Percentiles rank a stretch among this genome's conserved stretches.
Evolutionary conservation across 2,329 filamentous ascomycete genomes (phyloP).

Genomic region (Xylaria sp.): DNA sequence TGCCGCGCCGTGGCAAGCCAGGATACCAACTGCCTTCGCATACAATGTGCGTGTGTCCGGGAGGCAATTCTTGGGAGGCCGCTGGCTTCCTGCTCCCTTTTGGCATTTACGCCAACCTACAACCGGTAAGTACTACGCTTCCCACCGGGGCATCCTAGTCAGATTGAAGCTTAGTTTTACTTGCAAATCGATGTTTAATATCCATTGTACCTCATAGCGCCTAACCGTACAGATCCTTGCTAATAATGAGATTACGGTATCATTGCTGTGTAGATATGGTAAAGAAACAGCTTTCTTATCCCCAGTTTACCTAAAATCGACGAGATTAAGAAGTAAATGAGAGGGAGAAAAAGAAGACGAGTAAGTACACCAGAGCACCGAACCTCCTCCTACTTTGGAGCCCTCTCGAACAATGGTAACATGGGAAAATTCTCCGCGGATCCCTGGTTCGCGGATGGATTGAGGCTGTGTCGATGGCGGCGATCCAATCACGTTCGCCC

Average conservation of each 20-base stretch:
- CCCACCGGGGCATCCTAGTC: conserved; percentile 22
- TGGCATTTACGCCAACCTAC: conserved; percentile 21
- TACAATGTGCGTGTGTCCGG: conserved; percentile 14
- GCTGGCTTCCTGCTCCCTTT: conserved; percentile 25
- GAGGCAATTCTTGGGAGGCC: conserved; percentile 36
- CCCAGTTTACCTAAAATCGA: not conserved
- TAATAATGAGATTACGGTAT: not conserved
- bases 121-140: conserved; percentile 21
- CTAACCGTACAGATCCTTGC: not conserved
- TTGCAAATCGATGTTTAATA: not conserved
- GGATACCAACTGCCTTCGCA: conserved; percentile 2
- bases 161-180: conserved; percentile 5
- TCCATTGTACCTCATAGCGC: not conserved
- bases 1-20: conserved; percentile 25
- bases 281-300: not conserved
- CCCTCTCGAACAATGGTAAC: conserved; percentile 1
- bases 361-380: not conserved
- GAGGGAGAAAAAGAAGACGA: not conserved
- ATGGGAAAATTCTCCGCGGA: conserved; percentile 22
- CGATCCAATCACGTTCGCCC: conserved; percentile 40
- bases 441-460: conserved; percentile 39
- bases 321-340: not conserved
- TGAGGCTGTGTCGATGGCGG: conserved; percentile 45
- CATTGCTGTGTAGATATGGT: not conserved
- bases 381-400: not conserved